These are phyloP conservation scores for Acer saccharum DNA, from an alignment of 345 rosid species.

Conservation along the genomic window DNA sequence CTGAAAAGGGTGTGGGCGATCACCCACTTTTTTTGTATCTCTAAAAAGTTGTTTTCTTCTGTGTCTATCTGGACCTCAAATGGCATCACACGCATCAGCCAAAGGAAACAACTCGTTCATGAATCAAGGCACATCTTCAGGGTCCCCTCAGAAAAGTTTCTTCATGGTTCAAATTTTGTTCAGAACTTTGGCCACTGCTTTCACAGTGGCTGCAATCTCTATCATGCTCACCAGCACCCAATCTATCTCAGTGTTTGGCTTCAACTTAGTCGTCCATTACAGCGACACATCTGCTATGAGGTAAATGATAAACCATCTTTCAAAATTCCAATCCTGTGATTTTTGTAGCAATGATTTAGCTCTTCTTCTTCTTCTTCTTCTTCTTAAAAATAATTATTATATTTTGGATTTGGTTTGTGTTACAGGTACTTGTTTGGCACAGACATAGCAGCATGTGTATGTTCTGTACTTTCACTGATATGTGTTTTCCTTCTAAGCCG, in stretches of 20 bases:
- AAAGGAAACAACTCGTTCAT: background rate
- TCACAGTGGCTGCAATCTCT: conserved; percentile 38
- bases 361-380: background rate
- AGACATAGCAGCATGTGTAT: conserved; percentile 36
- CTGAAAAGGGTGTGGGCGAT: no score
- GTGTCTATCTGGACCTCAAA: background rate
- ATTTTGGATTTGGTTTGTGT: background rate
- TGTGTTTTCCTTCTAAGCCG: conserved; percentile 30
- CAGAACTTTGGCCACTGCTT: conserved; percentile 43
- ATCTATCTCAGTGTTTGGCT: conserved; percentile 25
- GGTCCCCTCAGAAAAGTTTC: conserved; percentile 12
- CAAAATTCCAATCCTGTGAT: background rate
- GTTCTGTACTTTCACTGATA: conserved; percentile 45
- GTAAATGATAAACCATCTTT: conserved; percentile 23
- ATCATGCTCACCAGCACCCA: conserved; percentile 40
- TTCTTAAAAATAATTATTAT: background rate
- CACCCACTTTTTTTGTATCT: background rate
- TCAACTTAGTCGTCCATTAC: conserved; percentile 34
- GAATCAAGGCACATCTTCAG: background rate
- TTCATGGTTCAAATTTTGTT: conserved; percentile 37
- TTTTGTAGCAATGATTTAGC: background rate
- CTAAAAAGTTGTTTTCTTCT: background rate
- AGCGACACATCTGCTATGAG: conserved; percentile 44
- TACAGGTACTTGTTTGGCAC: conserved; percentile 55
- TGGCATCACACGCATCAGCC: conserved; percentile 4